Evolutionary conservation across 306 rosid genomes (phyloP), one percentile per base, ranked within the genome.

Genomic region (Herpetospermum pedunculosum): DNA sequence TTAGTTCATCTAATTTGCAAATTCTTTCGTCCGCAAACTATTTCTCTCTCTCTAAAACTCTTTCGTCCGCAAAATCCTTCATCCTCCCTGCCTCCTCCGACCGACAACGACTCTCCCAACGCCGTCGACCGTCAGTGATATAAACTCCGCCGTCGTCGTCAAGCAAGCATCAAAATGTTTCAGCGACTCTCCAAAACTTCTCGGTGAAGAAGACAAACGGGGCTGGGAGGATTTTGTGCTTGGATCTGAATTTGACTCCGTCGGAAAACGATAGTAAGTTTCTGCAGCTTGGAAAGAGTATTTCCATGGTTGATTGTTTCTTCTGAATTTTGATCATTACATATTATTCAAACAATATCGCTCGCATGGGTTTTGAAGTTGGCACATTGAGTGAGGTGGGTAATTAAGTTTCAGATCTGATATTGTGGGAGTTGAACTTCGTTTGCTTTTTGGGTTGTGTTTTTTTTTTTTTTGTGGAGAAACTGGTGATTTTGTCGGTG

Each of bases 161-260:
- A n/a, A n/a, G n/a, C n/a, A n/a, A n/a, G n/a, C n/a, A n/a, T n/a
- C n/a, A n/a, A n/a, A n/a, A n/a, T n/a, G n/a, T n/a, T n/a, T n/a
- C n/a, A n/a, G n/a, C n/a, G n/a, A n/a, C n/a, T n/a, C n/a, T n/a
- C n/a, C n/a, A n/a, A n/a, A n/a, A n/a, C n/a, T n/a, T n/a, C n/a
- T n/a, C n/a, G 5, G 52, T 74, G 72, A 84, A 78, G 79, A 80
- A 82, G 71, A 75, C 7, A 19, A 80, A 41, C 21, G 74, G 60
- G 8, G 60, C 80, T 14, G 77, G 76, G 58, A 83, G 84, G 57
- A 80, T 83, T 77, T 79, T 88, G 80, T 79, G 81, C 72, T 60
- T 90, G 84, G 96, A 92, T 84, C 86, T 92, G 83, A 92, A 92
- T 78, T 77, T 92, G 84, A 90, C 98, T 32, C 98, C 98, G 1